phyloP scores from a whole-genome alignment of 805 yeast species.

The Candida namnaoensis region DNA sequence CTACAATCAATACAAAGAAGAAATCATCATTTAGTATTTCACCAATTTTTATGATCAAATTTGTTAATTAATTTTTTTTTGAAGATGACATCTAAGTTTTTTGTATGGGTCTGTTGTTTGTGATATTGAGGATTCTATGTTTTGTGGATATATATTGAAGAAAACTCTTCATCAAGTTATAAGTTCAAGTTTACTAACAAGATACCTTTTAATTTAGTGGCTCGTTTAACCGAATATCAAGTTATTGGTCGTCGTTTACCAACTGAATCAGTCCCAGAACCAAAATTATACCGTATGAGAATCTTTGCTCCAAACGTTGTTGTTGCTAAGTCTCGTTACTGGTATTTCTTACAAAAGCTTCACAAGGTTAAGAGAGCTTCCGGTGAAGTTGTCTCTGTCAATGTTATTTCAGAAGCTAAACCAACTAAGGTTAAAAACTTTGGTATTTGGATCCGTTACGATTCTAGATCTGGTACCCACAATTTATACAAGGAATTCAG shows the following conservation, averaged over 20 bases:
- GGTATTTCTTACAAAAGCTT: slow-evolving; percentile 99
- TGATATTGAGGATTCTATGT: no score
- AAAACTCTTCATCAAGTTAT: no score
- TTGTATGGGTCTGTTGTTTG: no score
- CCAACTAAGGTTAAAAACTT: slow-evolving; percentile 99
- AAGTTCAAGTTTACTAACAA: slow-evolving; percentile 3
- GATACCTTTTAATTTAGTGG: slow-evolving; percentile 38
- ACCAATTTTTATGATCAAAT: no score
- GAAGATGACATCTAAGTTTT: no score
- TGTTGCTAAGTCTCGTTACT: slow-evolving; percentile 99
- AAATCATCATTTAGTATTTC: no score
- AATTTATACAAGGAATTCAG: slow-evolving; percentile 99
- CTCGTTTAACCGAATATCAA: slow-evolving; percentile 98
- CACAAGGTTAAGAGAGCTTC: slow-evolving; percentile 99
- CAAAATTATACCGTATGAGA: slow-evolving; percentile 99
- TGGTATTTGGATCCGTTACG: slow-evolving; percentile 99
- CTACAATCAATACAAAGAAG: no score
- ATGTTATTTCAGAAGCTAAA: slow-evolving; percentile 85
- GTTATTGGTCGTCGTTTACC: slow-evolving; percentile 99
- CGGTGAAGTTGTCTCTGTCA: slow-evolving; percentile 96
- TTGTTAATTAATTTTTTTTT: no score
- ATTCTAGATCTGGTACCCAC: slow-evolving; percentile 99
- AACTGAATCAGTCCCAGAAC: slow-evolving; percentile 97
- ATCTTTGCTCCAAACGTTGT: slow-evolving; percentile 98
- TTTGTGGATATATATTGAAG: no score